These are phyloP conservation scores for Jimgerdemannia flammicorona DNA, from an alignment of 192 early-diverging fungal species.

Conservation along the genomic window DNA sequence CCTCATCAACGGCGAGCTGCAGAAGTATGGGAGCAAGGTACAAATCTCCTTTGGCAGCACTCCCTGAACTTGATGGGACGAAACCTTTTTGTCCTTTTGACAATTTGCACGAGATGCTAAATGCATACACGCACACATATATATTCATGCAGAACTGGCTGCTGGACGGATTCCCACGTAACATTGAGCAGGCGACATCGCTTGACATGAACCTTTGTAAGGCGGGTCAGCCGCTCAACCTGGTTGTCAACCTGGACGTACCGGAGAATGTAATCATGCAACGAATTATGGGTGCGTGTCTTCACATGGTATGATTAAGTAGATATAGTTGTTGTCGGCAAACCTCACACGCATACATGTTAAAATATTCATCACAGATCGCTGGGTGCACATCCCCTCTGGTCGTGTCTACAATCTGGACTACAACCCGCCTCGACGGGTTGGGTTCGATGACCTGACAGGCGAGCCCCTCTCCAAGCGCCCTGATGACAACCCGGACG, in stretches of 20 bases:
- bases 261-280: conserved; percentile 87
- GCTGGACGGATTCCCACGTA: conserved; percentile 92
- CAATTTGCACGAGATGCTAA: conserved; percentile 35
- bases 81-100: conserved; percentile 18
- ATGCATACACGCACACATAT: conserved; percentile 20
- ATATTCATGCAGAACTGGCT: conserved; percentile 57
- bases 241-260: conserved; percentile 89
- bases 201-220: conserved; percentile 59
- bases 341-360: not conserved
- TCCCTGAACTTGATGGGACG: conserved; percentile 19
- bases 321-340: not conserved
- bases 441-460: conserved; percentile 88
- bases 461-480: conserved; percentile 87
- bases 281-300: conserved; percentile 69
- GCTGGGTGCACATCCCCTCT: conserved; percentile 89
- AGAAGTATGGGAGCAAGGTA: conserved; percentile 38
- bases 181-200: conserved; percentile 71
- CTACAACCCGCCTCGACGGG: conserved; percentile 86
- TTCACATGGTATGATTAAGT: no score
- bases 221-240: conserved; percentile 62
- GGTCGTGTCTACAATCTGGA: conserved; percentile 92
- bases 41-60: not conserved
- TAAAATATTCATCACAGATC: conserved; percentile 51
- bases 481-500: conserved; percentile 84
- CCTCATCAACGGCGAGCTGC: conserved; percentile 61